A percentile compares a stretch with the other conserved stretches of the same genome.
Conservation (phyloP, 495 filamentous ascomycete genomes). For the Aspergillus funiculosus region DNA sequence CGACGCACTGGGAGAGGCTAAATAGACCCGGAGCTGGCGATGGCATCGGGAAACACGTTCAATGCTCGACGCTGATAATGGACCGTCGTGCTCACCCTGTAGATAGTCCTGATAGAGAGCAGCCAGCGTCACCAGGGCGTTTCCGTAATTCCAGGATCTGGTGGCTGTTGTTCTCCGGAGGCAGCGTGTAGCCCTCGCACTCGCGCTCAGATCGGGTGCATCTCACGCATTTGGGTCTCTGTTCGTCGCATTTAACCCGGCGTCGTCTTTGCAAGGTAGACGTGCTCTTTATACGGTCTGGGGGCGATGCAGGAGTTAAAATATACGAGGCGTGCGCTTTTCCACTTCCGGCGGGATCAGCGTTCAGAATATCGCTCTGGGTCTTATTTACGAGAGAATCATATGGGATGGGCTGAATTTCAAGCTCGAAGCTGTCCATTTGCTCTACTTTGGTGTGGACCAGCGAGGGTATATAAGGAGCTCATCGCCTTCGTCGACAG, state of each 20-base stretch:
- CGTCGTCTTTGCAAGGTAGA: conserved; percentile 23
- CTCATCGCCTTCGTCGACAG: not conserved
- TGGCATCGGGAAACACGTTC: conserved; percentile 21
- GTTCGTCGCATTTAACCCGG: conserved; percentile 43
- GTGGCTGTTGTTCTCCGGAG: conserved; percentile 23
- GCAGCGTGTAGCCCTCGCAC: conserved; percentile 36
- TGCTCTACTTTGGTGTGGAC: too few relatives aligned
- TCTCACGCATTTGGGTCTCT: conserved; percentile 31
- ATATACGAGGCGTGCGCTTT: conserved; percentile 3
- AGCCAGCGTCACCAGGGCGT: conserved; percentile 38
- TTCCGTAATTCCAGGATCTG: too few relatives aligned
- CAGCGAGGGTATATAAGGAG: not conserved
- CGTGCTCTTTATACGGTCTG: not conserved
- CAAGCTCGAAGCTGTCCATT: too few relatives aligned
- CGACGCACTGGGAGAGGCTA: conserved; percentile 16
- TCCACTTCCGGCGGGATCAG: not conserved
- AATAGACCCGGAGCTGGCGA: conserved; percentile 19
- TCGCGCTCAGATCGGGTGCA: conserved; percentile 31
- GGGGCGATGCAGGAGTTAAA: not conserved
- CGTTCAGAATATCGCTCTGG: not conserved
- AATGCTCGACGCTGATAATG: not conserved
- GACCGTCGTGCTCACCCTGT: not conserved
- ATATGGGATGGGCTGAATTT: not conserved
- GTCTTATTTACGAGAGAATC: not conserved
- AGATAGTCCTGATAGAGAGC: conserved; percentile 17